A percentile compares a stretch with the other conserved stretches of the same genome.
Evolutionary conservation across 306 rosid species (phyloP).

Genomic region (Inga leiocalycina): DNA sequence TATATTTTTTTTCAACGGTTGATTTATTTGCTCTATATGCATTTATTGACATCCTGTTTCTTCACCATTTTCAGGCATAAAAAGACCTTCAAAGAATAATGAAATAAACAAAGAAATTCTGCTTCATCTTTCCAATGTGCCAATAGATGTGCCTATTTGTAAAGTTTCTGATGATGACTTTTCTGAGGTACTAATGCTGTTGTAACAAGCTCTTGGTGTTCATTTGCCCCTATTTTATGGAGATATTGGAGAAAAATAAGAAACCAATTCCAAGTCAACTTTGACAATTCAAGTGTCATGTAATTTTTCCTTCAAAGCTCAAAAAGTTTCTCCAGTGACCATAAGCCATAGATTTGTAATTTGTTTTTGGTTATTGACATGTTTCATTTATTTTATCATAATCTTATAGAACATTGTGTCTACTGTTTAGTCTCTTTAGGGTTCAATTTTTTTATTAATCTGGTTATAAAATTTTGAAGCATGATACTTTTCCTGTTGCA

Average conservation of each 20-base stretch:
- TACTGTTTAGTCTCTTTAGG: background rate
- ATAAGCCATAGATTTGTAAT: background rate
- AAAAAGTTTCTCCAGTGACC: conserved; percentile 27
- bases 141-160: conserved; percentile 50
- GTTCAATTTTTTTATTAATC: background rate
- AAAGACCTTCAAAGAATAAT: conserved; percentile 37
- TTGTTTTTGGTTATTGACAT: conserved; percentile 1
- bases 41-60: conserved; percentile 25
- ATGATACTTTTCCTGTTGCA: conserved; percentile 8
- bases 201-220: conserved; percentile 25
- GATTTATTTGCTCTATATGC: conserved; percentile 14
- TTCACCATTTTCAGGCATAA: conserved; percentile 54
- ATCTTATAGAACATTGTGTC: background rate
- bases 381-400: conserved; percentile 24
- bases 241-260: conserved; percentile 29
- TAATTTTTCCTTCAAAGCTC: background rate
- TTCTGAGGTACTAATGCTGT: conserved; percentile 54
- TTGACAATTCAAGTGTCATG: background rate
- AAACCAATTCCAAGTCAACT: conserved; percentile 15
- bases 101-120: conserved; percentile 43
- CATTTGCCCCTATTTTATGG: background rate
- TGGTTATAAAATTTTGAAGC: background rate
- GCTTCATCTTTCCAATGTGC: conserved; percentile 53
- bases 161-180: conserved; percentile 77
- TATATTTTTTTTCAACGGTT: conserved; percentile 10